Evolutionary conservation across 106 monocot genomes (phyloP), one percentile per base, ranked within the genome.

Genomic region (Apostasia ramifera): DNA sequence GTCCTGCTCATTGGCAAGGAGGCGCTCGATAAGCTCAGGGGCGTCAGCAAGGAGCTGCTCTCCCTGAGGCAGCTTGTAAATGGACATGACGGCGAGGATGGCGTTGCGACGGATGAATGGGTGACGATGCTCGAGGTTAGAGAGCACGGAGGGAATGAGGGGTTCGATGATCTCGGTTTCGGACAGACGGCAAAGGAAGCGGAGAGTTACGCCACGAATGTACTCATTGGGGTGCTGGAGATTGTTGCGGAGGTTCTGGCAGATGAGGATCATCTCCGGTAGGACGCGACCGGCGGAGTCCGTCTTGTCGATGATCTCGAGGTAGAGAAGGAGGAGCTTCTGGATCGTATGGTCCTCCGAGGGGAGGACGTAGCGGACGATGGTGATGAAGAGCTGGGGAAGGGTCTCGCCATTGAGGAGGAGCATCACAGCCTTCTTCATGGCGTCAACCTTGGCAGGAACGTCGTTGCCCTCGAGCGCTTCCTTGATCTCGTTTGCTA

Each of bases 311-410:
- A 90, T 81, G 66, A 90, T 90, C 81, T 90, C 86, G 2, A 90
- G 81, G 65, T 90, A 90, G 3, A 81, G 75, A 15, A 90, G 83
- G 40, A 90, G 90, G 55, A 90, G 83, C 79, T 90, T 90, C 76
- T 90, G 90, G 73, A 90, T 46, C 40, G 90, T 90, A 76, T 90
- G 90, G 68, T 90, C 86, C 66, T 90, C 90, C 51, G 90, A 90
- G 2, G 85, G 83, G 41, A 90, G 86, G 39, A 90, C 90, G 73
- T 86, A 90, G 53, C 90, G 83, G 64, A 90, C 81, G 71, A 90
- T 81, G 76, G 90, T 86, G 81, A 90, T 90, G 79, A 90, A 90
- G 48, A 90, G 81, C 59, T 90, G 90, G 39, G 90, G 85, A 1
- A 90, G 77, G 56, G 75, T 67, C 74, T 90, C 90, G 12, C 90